Base-by-base conservation (phyloP, 78 protist species). In the Dictyostelium intermedium region DNA sequence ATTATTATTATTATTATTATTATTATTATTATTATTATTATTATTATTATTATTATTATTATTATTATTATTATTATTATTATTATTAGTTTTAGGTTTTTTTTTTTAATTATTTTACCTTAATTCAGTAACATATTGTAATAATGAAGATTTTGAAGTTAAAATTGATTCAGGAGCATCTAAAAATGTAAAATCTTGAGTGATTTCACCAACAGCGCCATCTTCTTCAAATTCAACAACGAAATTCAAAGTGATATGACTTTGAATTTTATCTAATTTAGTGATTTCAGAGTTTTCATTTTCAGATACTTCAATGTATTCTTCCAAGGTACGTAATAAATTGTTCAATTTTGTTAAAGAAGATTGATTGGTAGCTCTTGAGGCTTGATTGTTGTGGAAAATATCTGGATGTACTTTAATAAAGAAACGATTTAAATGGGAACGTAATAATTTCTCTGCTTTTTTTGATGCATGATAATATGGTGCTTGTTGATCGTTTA, bases 391-490 rank as follows among this genome's bases (percentile, higher is more conserved):
- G 4, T 69, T 69, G n/a, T 61, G 77, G 77, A 89, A 89, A 14
- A 78, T 18, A 89, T 89, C 94, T 60, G 94, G 94, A 80, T 89
- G 94, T 27, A 89, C 87, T 61, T 80, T 89, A 0, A 74, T 9
- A 23, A 89, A 69, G 87, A 89, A 89, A 53, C 73, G 66, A 25
- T 43, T 89, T 11, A 89, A 34, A 80, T 89, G 82, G 5, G 73
- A 3, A 32, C 87, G 37, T 16, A 89, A 18, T 43, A 30, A 2
- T 47, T 47, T 50, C 13, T 89, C 94, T 6, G 63, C 34, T n/a
- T 47, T 50, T 76, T 81, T 53, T 13, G 94, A 34, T 32, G 85
- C 23, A 13, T 80, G 69, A 41, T 70, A 30, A n/a, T 89, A 89
- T 39, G 94, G 94, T 53, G 82, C 16, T 34, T 63, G 86, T 56